These are phyloP conservation scores for Mytilinidion resinicola DNA, from an alignment of 495 filamentous ascomycete genomes.

Conservation along the genomic window DNA sequence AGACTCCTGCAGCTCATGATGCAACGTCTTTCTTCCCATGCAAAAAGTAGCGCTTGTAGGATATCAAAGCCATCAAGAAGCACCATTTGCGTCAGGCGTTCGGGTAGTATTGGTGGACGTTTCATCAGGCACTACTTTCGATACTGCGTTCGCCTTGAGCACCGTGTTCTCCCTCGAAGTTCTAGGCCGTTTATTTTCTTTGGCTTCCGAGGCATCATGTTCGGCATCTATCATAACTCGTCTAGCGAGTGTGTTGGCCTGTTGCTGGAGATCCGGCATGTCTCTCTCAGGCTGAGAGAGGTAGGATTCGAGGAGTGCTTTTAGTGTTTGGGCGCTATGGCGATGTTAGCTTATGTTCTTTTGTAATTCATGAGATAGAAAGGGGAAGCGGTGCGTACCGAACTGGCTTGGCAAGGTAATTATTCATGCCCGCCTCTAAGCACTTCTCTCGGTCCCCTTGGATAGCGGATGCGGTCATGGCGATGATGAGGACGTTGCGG, in stretches of 20 bases:
- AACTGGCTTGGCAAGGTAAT: conserved; percentile 90
- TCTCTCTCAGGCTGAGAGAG: conserved; percentile 32
- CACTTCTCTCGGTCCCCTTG: conserved; percentile 90
- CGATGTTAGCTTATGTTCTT: neutral
- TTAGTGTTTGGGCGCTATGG: conserved; percentile 29
- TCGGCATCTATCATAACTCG: conserved; percentile 1
- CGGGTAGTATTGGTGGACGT: too few relatives aligned
- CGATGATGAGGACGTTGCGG: conserved; percentile 73
- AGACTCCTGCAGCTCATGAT: too few relatives aligned
- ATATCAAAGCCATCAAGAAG: too few relatives aligned
- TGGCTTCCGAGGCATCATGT: neutral
- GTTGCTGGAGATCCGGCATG: conserved; percentile 37
- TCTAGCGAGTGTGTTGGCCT: conserved; percentile 34
- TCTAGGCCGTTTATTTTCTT: too few relatives aligned
- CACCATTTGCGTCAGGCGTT: too few relatives aligned
- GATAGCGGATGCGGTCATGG: conserved; percentile 90
- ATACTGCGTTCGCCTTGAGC: too few relatives aligned
- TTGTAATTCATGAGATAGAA: neutral
- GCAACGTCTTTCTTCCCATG: too few relatives aligned
- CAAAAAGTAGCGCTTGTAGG: too few relatives aligned
- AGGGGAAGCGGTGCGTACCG: conserved; percentile 29
- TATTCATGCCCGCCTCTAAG: conserved; percentile 88
- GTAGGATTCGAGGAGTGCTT: conserved; percentile 37
- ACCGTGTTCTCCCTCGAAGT: too few relatives aligned
- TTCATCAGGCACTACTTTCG: too few relatives aligned